Evolutionary conservation across 2,329 filamentous ascomycete genomes (phyloP).

Genomic region (Fusarium duplospermum): DNA sequence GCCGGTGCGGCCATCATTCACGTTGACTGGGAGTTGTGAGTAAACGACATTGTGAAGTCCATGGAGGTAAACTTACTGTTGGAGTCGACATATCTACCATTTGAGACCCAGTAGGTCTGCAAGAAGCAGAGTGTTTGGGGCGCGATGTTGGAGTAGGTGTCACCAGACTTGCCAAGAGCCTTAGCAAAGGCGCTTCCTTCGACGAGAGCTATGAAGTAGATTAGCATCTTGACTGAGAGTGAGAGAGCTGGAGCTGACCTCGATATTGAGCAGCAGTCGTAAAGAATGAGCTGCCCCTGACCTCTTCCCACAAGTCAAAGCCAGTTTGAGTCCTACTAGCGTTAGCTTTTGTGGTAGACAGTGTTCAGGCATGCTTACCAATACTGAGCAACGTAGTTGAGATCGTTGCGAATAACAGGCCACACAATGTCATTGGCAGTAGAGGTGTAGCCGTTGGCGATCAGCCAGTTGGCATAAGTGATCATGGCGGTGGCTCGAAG

Average conservation of each 20-base stretch:
- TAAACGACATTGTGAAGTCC: background rate
- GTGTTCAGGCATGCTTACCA: constrained; percentile 56
- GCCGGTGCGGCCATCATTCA: constrained; percentile 70
- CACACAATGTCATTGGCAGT: constrained; percentile 70
- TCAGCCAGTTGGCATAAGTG: constrained; percentile 77
- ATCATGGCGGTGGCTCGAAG: constrained; percentile 80
- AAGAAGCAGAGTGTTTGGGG: constrained; percentile 79
- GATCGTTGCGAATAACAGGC: constrained; percentile 81
- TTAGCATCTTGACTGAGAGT: background rate
- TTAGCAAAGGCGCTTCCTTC: constrained; percentile 75
- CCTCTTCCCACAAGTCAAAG: constrained; percentile 88
- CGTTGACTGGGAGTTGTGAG: constrained; percentile 57
- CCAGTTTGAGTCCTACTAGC: constrained; percentile 63
- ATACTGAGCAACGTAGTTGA: constrained; percentile 80
- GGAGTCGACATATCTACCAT: constrained; percentile 71
- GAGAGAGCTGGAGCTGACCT: constrained; percentile 52
- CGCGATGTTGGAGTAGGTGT: constrained; percentile 71
- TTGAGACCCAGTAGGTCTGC: constrained; percentile 77
- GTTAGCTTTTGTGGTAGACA: background rate
- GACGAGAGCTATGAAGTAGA: constrained; percentile 59
- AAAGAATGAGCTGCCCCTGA: constrained; percentile 82
- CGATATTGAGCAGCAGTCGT: constrained; percentile 78
- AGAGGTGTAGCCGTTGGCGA: constrained; percentile 71
- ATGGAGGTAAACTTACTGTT: constrained; percentile 62
- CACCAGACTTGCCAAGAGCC: constrained; percentile 70